phyloP scores from a whole-genome alignment of 805 yeast species.

The Kodamaea fukazawae region DNA sequence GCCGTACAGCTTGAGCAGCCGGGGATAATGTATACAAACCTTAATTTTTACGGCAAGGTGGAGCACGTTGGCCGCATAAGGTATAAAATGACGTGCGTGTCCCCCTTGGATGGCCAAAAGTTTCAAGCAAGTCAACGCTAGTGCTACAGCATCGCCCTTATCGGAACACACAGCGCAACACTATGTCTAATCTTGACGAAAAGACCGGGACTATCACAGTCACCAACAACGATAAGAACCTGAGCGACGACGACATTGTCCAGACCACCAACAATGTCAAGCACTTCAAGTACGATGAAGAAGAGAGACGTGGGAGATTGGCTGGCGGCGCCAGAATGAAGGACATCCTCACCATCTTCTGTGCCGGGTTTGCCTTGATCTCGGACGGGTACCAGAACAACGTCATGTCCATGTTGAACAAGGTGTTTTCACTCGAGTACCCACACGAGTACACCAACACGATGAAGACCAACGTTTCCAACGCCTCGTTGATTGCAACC shows the following conservation, averaged over 20 bases:
- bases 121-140: too few species aligned
- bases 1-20: too few species aligned
- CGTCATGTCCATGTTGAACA: slow-evolving; percentile 67
- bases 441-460: slow-evolving; percentile 43
- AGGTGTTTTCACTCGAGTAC: slow-evolving; percentile 48
- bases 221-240: slow-evolving; percentile 1
- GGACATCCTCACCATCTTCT: slow-evolving; percentile 47
- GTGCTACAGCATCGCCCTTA: too few species aligned
- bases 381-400: slow-evolving; percentile 78
- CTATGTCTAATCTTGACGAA: too few species aligned
- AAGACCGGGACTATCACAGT: slow-evolving; percentile 4
- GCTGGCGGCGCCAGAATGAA: slow-evolving; percentile 22
- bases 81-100: too few species aligned
- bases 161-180: too few species aligned
- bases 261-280: slow-evolving; percentile 2
- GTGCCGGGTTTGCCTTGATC: slow-evolving; percentile 73
- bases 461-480: slow-evolving; percentile 64
- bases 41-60: too few species aligned
- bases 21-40: too few species aligned
- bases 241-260: slow-evolving; percentile 7
- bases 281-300: slow-evolving; percentile 32
- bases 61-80: too few species aligned
- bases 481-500: slow-evolving; percentile 66
- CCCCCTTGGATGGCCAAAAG: neutral
- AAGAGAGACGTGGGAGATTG: slow-evolving; percentile 28